Base-by-base conservation (phyloP, 2,329 filamentous ascomycete species). In the Exophiala dermatitidis region DNA sequence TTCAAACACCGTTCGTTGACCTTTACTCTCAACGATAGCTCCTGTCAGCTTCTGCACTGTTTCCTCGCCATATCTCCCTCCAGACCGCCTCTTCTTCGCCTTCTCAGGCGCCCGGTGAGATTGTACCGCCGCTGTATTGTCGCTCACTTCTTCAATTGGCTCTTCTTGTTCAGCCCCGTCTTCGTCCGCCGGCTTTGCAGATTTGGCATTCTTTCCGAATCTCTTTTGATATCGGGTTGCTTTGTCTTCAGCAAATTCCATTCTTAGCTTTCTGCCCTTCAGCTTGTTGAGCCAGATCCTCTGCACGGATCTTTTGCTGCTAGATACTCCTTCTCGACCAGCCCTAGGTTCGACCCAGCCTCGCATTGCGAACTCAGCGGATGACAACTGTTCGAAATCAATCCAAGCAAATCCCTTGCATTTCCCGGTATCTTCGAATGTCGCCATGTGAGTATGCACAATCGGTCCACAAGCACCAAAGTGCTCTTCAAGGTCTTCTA, bases 321-420 rank as follows among this genome's bases (percentile, higher is more conserved):
- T 30, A 10, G 48, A 41, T 55, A 58, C 45, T 52, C 59, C 54
- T 71, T 71, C 51, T 71, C 71, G 66, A 79, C 78, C 47, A 70
- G 70, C 28, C 69, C 69, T 52, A 33, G 90, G 78, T 71, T 83
- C 82, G 56, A 89, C 78, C 64, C 86, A 96, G 0, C 91, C 91
- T 67, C 83, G 84, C 60, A 95, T 89, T 2, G 87, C 88, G 64
- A 79, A 79, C 46, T 84, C 81, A 0, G 89, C 89, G 0, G 85
- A 80, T 52, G 87, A 83, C 7, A 90, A 67, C 47, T 90, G 83
- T 66, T 85, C 84, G 71, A 97, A 98, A 57, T 88, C 88, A 57
- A 98, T 83, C 90, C 93, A 98, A 4, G 85, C 93, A 72, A 86
- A 98, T 12, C 93, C 94, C 74, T 97, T 97, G 76, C 93, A 98